Evolutionary conservation across 2,329 filamentous ascomycete species (phyloP).

Genomic region (Polychaeton citri): DNA sequence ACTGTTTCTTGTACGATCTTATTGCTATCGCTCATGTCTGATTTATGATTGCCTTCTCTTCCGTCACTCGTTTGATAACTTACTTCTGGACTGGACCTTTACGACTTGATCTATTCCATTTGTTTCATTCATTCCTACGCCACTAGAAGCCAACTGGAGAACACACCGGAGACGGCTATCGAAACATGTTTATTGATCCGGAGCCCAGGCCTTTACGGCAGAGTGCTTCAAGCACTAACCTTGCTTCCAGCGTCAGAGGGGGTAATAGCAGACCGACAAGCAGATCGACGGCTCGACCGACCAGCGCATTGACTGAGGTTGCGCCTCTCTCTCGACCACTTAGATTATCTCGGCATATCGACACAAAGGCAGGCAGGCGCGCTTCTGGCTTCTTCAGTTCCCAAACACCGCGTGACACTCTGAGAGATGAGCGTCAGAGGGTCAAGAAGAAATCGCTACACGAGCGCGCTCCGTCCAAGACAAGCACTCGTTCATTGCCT

Average conservation of each 20-base stretch:
- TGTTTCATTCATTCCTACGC: constrained; percentile 4
- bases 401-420: constrained; percentile 8
- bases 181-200: constrained; percentile 20
- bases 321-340: neutral
- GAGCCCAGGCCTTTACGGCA: constrained; percentile 10
- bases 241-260: neutral
- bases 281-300: neutral
- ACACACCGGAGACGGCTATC: neutral
- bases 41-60: too few relatives aligned
- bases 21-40: constrained; percentile 8
- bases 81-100: too few relatives aligned
- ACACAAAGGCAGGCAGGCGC: neutral
- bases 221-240: constrained; percentile 1
- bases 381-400: constrained; percentile 11
- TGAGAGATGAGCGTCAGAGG: constrained; percentile 10
- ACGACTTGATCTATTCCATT: too few relatives aligned
- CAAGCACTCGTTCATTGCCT: neutral
- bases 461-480: constrained; percentile 6
- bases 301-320: neutral
- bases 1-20: constrained; percentile 1
- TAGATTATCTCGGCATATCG: neutral
- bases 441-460: constrained; percentile 12
- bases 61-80: constrained; percentile 5
- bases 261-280: constrained; percentile 1
- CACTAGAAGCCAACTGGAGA: neutral